Conservation (phyloP, 2,329 filamentous ascomycete genomes). For the Elsinoe ampelina region DNA sequence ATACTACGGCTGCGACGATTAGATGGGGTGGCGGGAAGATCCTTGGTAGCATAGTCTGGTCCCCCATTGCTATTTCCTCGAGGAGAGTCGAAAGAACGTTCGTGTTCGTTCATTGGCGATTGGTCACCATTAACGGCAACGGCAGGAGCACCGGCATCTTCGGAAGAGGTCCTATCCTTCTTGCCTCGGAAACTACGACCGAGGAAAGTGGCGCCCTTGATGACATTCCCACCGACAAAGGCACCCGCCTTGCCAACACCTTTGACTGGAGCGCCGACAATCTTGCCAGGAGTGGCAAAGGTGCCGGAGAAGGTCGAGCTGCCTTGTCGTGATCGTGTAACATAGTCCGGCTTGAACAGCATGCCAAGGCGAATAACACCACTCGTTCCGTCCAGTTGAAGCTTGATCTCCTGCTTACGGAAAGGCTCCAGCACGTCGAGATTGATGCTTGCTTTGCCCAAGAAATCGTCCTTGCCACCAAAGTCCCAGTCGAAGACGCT, state of each 20-base stretch:
- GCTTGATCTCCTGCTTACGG: conserved; percentile 61
- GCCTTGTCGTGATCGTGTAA: conserved; percentile 76
- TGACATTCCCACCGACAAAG: conserved; percentile 65
- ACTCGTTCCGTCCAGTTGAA: conserved; percentile 79
- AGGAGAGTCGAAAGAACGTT: conserved; percentile 23
- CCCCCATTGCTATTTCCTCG: conserved; percentile 11
- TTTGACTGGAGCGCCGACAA: conserved; percentile 93
- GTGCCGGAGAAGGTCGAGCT: conserved; percentile 89
- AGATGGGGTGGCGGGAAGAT: conserved; percentile 24
- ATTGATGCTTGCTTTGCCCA: conserved; percentile 70
- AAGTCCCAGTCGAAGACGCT: conserved; percentile 95
- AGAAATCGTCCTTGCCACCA: conserved; percentile 82
- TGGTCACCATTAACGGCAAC: conserved; percentile 24
- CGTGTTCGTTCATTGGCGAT: conserved; percentile 20
- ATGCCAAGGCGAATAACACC: conserved; percentile 73
- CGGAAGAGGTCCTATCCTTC: conserved; percentile 46
- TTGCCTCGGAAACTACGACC: conserved; percentile 71
- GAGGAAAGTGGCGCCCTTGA: conserved; percentile 84
- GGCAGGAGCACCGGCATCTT: conserved; percentile 24
- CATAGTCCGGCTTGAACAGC: conserved; percentile 87
- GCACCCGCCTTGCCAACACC: conserved; percentile 70
- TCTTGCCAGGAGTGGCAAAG: conserved; percentile 76
- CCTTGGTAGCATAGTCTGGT: conserved; percentile 17
- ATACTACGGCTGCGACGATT: conserved; percentile 41
- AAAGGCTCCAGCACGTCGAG: conserved; percentile 79